Evolutionary conservation across 345 rosid genomes (phyloP).

Genomic region (Gossypium raimondii): DNA sequence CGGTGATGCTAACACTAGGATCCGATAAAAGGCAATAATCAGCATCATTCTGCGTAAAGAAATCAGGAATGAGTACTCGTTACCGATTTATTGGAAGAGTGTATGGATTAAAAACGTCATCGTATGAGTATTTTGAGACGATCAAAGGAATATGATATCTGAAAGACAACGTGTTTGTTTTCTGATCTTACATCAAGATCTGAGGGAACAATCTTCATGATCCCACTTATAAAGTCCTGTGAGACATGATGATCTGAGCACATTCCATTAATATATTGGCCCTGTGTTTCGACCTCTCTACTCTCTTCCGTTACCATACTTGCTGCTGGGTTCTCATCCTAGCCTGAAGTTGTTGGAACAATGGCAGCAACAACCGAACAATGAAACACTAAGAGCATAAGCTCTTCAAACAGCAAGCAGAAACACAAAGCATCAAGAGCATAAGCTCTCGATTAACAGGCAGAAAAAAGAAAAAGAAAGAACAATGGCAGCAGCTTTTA

Average conservation of each 20-base stretch:
- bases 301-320: slow-evolving; percentile 34
- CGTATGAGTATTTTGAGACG: neutral
- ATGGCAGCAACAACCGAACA: no score
- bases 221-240: slow-evolving; percentile 79
- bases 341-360: slow-evolving; percentile 45
- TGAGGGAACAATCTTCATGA: slow-evolving; percentile 91
- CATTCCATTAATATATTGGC: slow-evolving; percentile 39
- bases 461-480: no score
- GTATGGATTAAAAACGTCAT: neutral
- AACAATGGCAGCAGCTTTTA: no score
- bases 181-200: slow-evolving; percentile 72
- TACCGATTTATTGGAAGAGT: neutral
- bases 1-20: slow-evolving; percentile 79
- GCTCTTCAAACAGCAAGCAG: no score
- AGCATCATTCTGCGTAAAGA: slow-evolving; percentile 54
- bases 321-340: slow-evolving; percentile 40
- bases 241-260: slow-evolving; percentile 51
- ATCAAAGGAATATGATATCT: neutral
- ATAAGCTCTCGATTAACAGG: no score
- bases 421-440: no score
- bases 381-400: no score
- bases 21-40: slow-evolving; percentile 96
- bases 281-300: slow-evolving; percentile 44
- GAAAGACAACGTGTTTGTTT: neutral
- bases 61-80: slow-evolving; percentile 13